Base-by-base conservation (phyloP, 495 filamentous ascomycete species). In the Hypoxylon trugodes region DNA sequence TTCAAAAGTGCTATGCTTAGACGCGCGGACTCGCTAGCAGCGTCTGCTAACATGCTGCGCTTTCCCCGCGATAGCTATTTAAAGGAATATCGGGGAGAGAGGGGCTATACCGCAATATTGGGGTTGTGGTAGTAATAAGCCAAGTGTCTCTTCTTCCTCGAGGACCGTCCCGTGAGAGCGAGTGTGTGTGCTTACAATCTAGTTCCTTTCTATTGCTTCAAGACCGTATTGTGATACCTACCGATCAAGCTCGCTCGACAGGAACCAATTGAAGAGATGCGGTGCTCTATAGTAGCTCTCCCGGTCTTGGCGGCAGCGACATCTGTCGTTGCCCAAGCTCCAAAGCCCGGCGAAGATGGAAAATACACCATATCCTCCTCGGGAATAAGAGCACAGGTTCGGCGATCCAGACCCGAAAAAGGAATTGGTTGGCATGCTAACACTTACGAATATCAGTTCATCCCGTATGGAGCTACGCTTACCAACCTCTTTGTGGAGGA, bases 401-500 rank as follows among this genome's bases (percentile, higher is more conserved):
- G 69, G 48, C 33, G 10, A 24, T 21, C 51, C 51, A 43, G 3
- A 1, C 19, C 28, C 24, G 13, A 40, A 26, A 12, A 45, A 41
- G 33, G 47, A 28, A 45, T 3, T 6, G 8, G 6, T 9, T 8
- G 12, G 38, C 10, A 26, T 4, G 24, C 43, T 69, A 12, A 73
- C 40, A n/a, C 51, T 36, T 36, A 32, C 26, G 7, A 18, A 10
- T 2, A 41, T n/a, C 61, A 83, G 78, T 86, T 86, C 68, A 82
- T 84, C 52, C 74, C 81, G 13, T 84, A 82, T 68, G 81, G 80
- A 37, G 83, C 83, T 30, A 75, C 77, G 18, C 76, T 86, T 65
- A 84, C 83, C 42, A 86, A 85, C 54, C 77, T 86, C 33, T 82
- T 81, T 51, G 82, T 86, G 36, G 77, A 79, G 61, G 83, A 84